A percentile compares a stretch with the other conserved stretches of the same genome.
Evolutionary conservation across 2,329 filamentous ascomycete species (phyloP).

Genomic region (Pyricularia pennisetigena): DNA sequence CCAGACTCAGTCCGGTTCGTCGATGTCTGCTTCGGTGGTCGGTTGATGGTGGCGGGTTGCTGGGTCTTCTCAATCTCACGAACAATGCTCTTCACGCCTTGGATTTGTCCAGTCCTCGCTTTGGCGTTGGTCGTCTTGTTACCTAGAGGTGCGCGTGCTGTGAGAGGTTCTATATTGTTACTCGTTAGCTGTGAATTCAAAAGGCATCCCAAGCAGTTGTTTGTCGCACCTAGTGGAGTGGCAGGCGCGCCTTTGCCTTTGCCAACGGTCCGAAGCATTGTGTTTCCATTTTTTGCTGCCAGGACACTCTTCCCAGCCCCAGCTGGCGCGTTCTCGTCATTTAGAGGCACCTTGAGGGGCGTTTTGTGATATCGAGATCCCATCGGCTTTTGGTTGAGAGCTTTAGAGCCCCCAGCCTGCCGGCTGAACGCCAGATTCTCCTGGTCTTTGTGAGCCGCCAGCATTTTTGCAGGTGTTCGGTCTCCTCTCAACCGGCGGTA

Average conservation of each 20-base stretch:
- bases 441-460: constrained; percentile 62
- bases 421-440: constrained; percentile 76
- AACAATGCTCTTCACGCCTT: constrained; percentile 49
- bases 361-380: constrained; percentile 70
- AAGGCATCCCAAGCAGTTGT: constrained; percentile 1
- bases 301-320: constrained; percentile 44
- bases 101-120: constrained; percentile 46
- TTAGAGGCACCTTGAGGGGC: constrained; percentile 64
- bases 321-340: constrained; percentile 73
- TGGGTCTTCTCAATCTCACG: constrained; percentile 55
- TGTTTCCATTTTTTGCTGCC: constrained; percentile 43
- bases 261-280: constrained; percentile 40
- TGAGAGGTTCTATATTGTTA: constrained; percentile 43
- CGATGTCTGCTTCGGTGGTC: constrained; percentile 32
- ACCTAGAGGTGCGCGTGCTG: constrained; percentile 66
- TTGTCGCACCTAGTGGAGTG: constrained; percentile 65
- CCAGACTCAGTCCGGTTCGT: constrained; percentile 28
- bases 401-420: constrained; percentile 53
- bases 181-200: constrained; percentile 4
- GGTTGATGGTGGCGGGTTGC: constrained; percentile 45
- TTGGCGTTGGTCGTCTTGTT: constrained; percentile 97
- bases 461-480: constrained; percentile 6
- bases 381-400: constrained; percentile 54
- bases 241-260: constrained; percentile 57
- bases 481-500: neutral